Evolutionary conservation across 768 basidiomycete genomes (phyloP).

Genomic region (Trametes sanguinea): DNA sequence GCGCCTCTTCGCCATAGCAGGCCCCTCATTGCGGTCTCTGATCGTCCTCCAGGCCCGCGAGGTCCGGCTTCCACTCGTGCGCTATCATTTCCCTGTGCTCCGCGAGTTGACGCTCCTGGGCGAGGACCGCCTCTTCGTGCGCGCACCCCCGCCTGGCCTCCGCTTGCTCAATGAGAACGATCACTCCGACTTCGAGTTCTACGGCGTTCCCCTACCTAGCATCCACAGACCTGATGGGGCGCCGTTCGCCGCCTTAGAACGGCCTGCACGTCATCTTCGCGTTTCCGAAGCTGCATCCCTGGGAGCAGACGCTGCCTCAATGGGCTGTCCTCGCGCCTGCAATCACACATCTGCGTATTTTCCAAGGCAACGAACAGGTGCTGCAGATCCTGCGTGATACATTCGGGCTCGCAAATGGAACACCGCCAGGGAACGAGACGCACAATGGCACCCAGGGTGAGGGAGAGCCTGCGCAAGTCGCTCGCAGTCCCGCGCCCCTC

Average conservation of each 20-base stretch:
- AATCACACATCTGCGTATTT: constrained; percentile 16
- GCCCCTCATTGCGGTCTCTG: constrained; percentile 15
- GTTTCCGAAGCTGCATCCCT: constrained; percentile 18
- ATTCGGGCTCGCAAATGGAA: neutral
- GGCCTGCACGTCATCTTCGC: constrained; percentile 16
- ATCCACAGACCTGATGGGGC: neutral
- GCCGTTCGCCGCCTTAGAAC: constrained; percentile 15
- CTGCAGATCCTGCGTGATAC: constrained; percentile 4
- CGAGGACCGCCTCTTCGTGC: constrained; percentile 19
- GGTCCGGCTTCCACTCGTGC: constrained; percentile 13
- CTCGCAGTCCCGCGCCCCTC: neutral
- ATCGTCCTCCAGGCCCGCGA: constrained; percentile 15
- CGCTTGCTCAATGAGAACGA: constrained; percentile 10
- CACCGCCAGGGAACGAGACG: neutral
- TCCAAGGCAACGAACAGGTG: constrained; percentile 11
- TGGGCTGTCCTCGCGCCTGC: constrained; percentile 14
- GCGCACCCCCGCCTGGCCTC: neutral
- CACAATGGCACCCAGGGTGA: neutral
- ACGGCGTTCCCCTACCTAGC: neutral
- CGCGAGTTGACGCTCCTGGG: constrained; percentile 20
- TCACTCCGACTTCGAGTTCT: constrained; percentile 19
- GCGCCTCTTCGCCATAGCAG: constrained; percentile 13
- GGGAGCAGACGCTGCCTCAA: constrained; percentile 18
- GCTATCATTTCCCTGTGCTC: constrained; percentile 12
- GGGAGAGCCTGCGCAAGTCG: neutral